These are phyloP conservation scores for Scleroderma bovista DNA, from an alignment of 768 basidiomycete genomes.

Conservation along the genomic window DNA sequence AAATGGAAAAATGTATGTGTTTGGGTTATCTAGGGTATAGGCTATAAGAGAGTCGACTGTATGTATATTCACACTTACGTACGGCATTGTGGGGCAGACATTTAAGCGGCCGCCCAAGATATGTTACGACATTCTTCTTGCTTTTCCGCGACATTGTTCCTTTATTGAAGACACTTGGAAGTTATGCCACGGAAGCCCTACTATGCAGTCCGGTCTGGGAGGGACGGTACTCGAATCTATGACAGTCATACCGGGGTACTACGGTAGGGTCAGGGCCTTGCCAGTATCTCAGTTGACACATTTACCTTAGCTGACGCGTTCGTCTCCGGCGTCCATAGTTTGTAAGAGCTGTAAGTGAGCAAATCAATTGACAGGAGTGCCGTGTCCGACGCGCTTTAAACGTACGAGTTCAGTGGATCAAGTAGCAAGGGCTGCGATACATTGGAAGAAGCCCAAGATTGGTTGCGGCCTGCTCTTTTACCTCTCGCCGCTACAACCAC, in stretches of 20 bases:
- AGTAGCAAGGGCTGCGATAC: constrained; percentile 30
- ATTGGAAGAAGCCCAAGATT: constrained; percentile 20
- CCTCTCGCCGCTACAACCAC: constrained; percentile 4
- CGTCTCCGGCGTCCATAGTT: background rate
- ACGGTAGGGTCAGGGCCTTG: constrained; percentile 8
- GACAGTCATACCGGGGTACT: constrained; percentile 23
- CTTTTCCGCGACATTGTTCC: background rate
- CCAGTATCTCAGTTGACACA: no score
- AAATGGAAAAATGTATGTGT: background rate
- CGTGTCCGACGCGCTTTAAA: constrained; percentile 12
- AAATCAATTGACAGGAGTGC: background rate
- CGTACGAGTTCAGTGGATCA: constrained; percentile 23
- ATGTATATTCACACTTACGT: background rate
- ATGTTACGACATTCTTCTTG: no score
- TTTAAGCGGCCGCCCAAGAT: no score
- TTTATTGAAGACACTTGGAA: constrained; percentile 4
- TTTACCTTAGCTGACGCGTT: no score
- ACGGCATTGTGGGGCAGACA: no score
- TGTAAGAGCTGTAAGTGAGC: background rate
- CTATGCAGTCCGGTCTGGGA: constrained; percentile 32
- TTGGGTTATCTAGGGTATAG: background rate
- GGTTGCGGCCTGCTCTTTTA: constrained; percentile 16
- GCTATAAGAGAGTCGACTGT: background rate
- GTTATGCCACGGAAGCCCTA: constrained; percentile 18
- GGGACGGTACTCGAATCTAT: constrained; percentile 29